Percentiles rank a stretch among this genome's conserved stretches.
phyloP scores from a whole-genome alignment of 192 early-diverging fungal species.

The Coemansia sp. region DNA sequence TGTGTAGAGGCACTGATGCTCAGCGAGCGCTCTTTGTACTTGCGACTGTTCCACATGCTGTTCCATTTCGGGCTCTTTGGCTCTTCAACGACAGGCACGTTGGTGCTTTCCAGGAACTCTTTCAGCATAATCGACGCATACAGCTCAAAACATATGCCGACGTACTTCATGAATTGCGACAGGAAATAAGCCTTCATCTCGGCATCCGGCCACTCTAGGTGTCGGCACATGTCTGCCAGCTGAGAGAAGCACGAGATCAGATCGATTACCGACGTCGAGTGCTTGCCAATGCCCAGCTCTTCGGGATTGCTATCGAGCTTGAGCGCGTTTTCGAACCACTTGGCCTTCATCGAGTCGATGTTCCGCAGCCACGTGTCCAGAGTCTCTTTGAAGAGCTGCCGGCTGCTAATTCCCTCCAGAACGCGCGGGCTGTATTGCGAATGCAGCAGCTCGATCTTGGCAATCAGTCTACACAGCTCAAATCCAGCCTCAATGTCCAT shows the following conservation, averaged over 20 bases:
- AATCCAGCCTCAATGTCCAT: slow-evolving; percentile 36
- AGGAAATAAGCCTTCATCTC: slow-evolving; percentile 47
- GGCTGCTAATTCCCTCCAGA: slow-evolving; percentile 32
- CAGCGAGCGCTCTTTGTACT: slow-evolving; percentile 52
- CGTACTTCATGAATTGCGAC: slow-evolving; percentile 47
- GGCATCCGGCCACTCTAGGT: slow-evolving; percentile 51
- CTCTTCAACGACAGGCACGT: slow-evolving; percentile 13
- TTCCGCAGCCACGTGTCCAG: slow-evolving; percentile 33
- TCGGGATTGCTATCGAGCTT: slow-evolving; percentile 40
- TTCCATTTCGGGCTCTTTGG: slow-evolving; percentile 32
- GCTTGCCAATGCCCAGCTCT: slow-evolving; percentile 42
- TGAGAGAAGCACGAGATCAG: slow-evolving; percentile 49
- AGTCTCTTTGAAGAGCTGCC: slow-evolving; percentile 42
- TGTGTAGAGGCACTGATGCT: slow-evolving; percentile 33
- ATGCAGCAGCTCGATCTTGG: slow-evolving; percentile 35
- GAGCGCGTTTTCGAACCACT: slow-evolving; percentile 48
- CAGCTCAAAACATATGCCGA: slow-evolving; percentile 39
- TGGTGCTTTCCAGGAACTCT: slow-evolving; percentile 40
- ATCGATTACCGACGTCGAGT: slow-evolving; percentile 57
- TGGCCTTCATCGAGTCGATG: slow-evolving; percentile 37
- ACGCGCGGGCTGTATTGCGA: slow-evolving; percentile 13
- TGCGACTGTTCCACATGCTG: slow-evolving; percentile 50
- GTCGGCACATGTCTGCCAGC: slow-evolving; percentile 39
- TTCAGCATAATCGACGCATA: slow-evolving; percentile 51
- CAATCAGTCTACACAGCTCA: slow-evolving; percentile 40